Conservation (phyloP, 495 filamentous ascomycete species). For the Penicillium angulare region DNA sequence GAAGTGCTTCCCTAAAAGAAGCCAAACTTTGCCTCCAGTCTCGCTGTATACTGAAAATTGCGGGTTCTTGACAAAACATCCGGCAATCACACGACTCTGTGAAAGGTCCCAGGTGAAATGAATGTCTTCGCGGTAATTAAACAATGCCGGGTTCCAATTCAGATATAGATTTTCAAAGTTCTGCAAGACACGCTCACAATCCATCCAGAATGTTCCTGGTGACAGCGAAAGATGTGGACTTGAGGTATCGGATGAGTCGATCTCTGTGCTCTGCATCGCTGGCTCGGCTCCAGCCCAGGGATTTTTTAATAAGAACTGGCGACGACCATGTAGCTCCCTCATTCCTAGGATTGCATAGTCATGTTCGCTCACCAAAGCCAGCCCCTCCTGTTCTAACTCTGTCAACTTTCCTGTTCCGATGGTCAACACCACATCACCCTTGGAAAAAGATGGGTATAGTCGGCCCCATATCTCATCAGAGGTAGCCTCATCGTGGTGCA, state of each 20-base stretch:
- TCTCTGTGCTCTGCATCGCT: slow-evolving; percentile 11
- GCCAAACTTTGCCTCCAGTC: slow-evolving; percentile 66
- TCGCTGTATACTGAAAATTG: slow-evolving; percentile 71
- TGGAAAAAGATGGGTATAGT: slow-evolving; percentile 69
- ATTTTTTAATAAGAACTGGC: slow-evolving; percentile 84
- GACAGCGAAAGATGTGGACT: slow-evolving; percentile 24
- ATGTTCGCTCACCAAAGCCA: slow-evolving; percentile 86
- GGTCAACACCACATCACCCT: slow-evolving; percentile 82
- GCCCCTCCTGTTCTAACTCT: slow-evolving; percentile 65
- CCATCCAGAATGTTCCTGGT: slow-evolving; percentile 90
- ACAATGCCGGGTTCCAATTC: slow-evolving; percentile 93
- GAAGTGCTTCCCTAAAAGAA: slow-evolving; percentile 85
- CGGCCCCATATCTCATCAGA: slow-evolving; percentile 72
- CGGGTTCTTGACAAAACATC: slow-evolving; percentile 74
- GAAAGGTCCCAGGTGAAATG: slow-evolving; percentile 87
- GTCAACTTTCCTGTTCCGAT: slow-evolving; percentile 84
- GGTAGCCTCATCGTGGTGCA: slow-evolving; percentile 80
- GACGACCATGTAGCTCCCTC: slow-evolving; percentile 60
- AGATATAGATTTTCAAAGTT: slow-evolving; percentile 94
- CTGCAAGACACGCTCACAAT: slow-evolving; percentile 76
- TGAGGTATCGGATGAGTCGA: slow-evolving; percentile 7
- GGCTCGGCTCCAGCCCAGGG: slow-evolving; percentile 79
- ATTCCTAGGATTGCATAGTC: slow-evolving; percentile 91
- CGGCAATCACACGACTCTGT: slow-evolving; percentile 48
- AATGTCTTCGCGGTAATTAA: slow-evolving; percentile 75